Conservation (phyloP, 345 rosid genomes). For the Mercurialis annua region DNA sequence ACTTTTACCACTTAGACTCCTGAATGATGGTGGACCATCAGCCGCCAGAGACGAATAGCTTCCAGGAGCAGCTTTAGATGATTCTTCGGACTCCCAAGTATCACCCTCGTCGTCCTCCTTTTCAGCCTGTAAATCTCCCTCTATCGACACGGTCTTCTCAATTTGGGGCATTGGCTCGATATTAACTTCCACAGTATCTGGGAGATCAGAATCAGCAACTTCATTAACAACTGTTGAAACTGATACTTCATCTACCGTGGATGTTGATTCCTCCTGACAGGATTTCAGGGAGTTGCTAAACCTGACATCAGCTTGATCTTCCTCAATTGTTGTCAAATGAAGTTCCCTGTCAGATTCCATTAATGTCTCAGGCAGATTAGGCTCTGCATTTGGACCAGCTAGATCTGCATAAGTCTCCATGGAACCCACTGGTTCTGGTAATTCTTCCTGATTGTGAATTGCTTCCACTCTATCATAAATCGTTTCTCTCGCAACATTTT, state of each 20-base stretch:
- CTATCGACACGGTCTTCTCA: constrained; percentile 53
- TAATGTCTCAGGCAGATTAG: constrained; percentile 51
- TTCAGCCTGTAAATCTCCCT: constrained; percentile 38
- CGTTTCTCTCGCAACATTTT: constrained; percentile 34
- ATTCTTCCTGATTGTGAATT: constrained; percentile 31
- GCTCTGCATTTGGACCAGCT: constrained; percentile 37
- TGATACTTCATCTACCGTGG: constrained; percentile 12
- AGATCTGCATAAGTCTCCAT: constrained; percentile 37
- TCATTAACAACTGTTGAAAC: constrained; percentile 29
- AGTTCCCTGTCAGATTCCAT: constrained; percentile 53
- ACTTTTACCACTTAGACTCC: constrained; percentile 72
- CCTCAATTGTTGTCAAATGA: constrained; percentile 37
- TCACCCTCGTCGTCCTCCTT: constrained; percentile 65
- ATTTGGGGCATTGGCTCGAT: constrained; percentile 36
- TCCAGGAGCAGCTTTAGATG: constrained; percentile 45
- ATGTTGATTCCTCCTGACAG: constrained; percentile 23
- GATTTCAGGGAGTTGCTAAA: constrained; percentile 26
- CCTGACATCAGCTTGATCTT: constrained; percentile 34
- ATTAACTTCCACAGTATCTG: constrained; percentile 36
- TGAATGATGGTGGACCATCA: constrained; percentile 81
- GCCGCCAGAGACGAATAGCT: constrained; percentile 42
- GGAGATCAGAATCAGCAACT: constrained; percentile 35
- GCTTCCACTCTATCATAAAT: constrained; percentile 29
- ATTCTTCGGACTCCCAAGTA: constrained; percentile 68
- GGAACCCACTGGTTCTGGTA: constrained; percentile 30